These are phyloP conservation scores for Aspergillus chevalieri DNA, from an alignment of 2,329 filamentous ascomycete species.

Conservation along the genomic window DNA sequence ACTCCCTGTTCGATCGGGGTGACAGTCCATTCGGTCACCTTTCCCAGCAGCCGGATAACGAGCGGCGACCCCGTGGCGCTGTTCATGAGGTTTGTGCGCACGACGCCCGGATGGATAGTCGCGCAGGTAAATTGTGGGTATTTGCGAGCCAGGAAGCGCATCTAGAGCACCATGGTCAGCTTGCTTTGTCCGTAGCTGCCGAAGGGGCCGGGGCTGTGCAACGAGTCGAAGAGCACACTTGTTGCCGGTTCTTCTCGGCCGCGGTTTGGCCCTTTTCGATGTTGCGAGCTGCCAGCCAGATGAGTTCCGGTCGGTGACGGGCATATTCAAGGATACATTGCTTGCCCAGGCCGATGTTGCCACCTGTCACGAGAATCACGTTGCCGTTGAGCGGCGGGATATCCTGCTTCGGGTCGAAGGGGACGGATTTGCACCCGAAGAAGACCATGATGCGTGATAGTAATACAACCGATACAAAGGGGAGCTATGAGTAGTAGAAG, in stretches of 20 bases:
- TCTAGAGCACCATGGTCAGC: constrained; percentile 44
- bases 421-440: too few relatives aligned
- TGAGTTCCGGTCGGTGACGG: constrained; percentile 32
- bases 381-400: constrained; percentile 36
- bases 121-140: constrained; percentile 34
- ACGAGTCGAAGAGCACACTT: constrained; percentile 9
- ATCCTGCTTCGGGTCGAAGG: constrained; percentile 28
- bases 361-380: constrained; percentile 46
- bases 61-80: constrained; percentile 3
- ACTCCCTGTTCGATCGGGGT: constrained; percentile 27
- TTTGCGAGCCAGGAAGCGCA: constrained; percentile 33
- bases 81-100: constrained; percentile 31
- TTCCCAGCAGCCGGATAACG: too few relatives aligned
- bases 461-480: too few relatives aligned
- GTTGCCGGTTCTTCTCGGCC: constrained; percentile 32
- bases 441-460: too few relatives aligned
- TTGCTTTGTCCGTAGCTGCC: constrained; percentile 43
- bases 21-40: too few relatives aligned
- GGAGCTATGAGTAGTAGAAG: too few relatives aligned
- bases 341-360: constrained; percentile 41
- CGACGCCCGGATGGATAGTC: constrained; percentile 39
- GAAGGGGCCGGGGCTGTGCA: constrained; percentile 21
- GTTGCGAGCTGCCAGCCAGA: constrained; percentile 31
- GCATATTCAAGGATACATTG: constrained; percentile 34
- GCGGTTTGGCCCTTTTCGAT: constrained; percentile 27